These are phyloP conservation scores for Dichotomocladium elegans DNA, from an alignment of 371 early-diverging fungal genomes.

Conservation along the genomic window DNA sequence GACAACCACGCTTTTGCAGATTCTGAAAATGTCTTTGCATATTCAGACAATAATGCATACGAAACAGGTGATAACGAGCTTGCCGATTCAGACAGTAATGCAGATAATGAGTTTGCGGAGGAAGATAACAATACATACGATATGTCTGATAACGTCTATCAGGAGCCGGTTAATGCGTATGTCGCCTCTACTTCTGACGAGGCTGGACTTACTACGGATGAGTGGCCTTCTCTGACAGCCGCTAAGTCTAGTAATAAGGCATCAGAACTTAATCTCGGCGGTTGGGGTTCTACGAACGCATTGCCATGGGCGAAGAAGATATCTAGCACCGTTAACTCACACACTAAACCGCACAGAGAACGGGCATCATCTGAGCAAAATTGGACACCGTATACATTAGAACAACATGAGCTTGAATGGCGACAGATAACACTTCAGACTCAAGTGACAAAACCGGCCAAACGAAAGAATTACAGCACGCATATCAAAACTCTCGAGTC, in stretches of 20 bases:
- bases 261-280: conserved; percentile 17
- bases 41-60: too few species aligned
- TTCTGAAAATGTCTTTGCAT: too few species aligned
- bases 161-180: too few species aligned
- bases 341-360: not conserved
- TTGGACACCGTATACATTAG: conserved; percentile 8
- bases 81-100: too few species aligned
- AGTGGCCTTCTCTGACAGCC: conserved; percentile 5
- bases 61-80: too few species aligned
- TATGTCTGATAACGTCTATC: too few species aligned
- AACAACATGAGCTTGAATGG: conserved; percentile 6
- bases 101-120: too few species aligned
- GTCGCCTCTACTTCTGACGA: too few species aligned
- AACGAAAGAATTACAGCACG: not conserved
- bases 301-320: conserved; percentile 5
- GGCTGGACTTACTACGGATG: conserved; percentile 7
- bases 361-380: not conserved
- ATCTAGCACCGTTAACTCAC: not conserved
- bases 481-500: not conserved
- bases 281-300: conserved; percentile 17
- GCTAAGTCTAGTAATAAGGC: not conserved
- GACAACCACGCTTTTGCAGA: too few species aligned
- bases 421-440: conserved; percentile 5
- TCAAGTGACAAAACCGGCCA: not conserved
- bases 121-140: too few species aligned